Base-by-base conservation (phyloP, 345 rosid genomes). In the Arabidopsis suecica region DNA sequence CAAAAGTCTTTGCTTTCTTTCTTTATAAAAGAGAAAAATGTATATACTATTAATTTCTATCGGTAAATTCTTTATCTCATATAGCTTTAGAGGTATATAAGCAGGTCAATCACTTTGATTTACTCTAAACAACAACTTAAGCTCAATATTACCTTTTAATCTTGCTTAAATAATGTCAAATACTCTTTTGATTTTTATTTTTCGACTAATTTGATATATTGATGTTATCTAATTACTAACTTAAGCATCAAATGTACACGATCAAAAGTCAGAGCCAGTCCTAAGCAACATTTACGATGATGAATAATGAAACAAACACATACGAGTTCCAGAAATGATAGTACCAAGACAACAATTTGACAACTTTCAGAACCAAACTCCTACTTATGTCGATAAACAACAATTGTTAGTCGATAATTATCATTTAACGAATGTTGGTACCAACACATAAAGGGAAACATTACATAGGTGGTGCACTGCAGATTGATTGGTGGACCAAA, bases 401-500 rank as follows among this genome's bases (percentile, higher is more conserved):
- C 47, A 5, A 44, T 45, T 45, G 49, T 45, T 14, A 45, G 18
- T 6, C 7, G 16, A 69, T 33, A 20, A 8, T 45, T 58, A 3
- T 23, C 48, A 6, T 47, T 47, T 13, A 25, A 36, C 7, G 12
- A 38, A 70, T 20, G 45, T 34, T 32, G 18, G 3, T 5, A 44
- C n/a, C 8, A 45, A 44, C 5, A 25, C 25, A 0, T 40, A 53
- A 5, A 65, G 7, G 30, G 12, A 18, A 65, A 65, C 45, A 34
- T 6, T 44, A 49, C 61, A 56, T 13, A 54, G 18, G 56, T 38
- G 18, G 56, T 38, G 49, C 16, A 45, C 36, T 14, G 32, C 14
- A 53, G 49, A 47, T 32, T 71, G 60, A 48, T 61, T 16, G 59
- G 57, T 47, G 59, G 75, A 14, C 61, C 67, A 45, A 70, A 33